Base-by-base conservation (phyloP, 2,329 filamentous ascomycete species). In the Mycocentrospora acerina region DNA sequence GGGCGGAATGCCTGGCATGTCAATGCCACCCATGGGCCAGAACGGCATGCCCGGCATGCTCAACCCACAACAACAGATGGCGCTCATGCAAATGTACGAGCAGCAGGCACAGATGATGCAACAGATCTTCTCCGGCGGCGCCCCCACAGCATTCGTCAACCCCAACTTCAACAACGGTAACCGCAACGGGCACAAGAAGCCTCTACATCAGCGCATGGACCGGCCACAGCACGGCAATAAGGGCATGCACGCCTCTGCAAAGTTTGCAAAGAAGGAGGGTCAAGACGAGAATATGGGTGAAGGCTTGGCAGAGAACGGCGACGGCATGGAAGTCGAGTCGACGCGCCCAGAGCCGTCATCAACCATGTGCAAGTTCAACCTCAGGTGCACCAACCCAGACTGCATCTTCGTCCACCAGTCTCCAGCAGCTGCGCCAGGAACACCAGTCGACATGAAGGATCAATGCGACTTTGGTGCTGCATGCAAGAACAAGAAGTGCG, bases 401-500 rank as follows among this genome's bases (percentile, higher is more conserved):
- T 98, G 93, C 72, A 86, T 85, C 51, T 98, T 89, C 66, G 93
- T 89, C 13, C 93, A 98, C 61, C 91, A 96, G 71, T 95, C 90
- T 12, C 90, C 93, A 2, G 90, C 87, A 2, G 90, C 91, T 22
- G 86, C 88, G 3, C 84, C 85, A 2, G 87, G 86, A 18, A 80
- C 79, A 2, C 78, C 83, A 0, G 76, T 97, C 41, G 93, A 97
- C 65, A 77, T 90, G 52, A 80, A 77, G 42, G 89, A 95, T 58
- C 76, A 79, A 13, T 98, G 93, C 72, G 79, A 79, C 13, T 97
- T 87, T 57, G 91, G 90, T 14, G 89, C 83, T 2, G 90, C 90
- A 7, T 98, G 93, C 81, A 95, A 93, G 72, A 98, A 97, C 75
- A 79, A 82, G 59, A 97, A 97, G 72, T 98, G 93, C 62, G 87